Evolutionary conservation across 176 grass and related monocot genomes (phyloP), one percentile per base, ranked within the genome.

Genomic region (Carex scoparia): DNA sequence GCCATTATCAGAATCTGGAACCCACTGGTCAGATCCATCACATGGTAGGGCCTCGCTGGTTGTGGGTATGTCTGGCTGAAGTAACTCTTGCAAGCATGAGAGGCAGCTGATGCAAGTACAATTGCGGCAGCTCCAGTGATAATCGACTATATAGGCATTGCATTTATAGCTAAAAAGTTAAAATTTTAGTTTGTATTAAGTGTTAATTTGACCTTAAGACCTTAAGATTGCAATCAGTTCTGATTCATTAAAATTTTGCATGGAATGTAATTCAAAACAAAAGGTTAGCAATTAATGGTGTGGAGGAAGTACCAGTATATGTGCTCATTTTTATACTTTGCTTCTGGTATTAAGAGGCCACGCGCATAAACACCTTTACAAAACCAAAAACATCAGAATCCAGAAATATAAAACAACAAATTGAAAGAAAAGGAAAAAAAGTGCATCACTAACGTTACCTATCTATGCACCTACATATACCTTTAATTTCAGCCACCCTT

Each of bases 121-220:
- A 59, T 60, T 75, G 6, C 63, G 13, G 10, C 94, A 97, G 86
- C 89, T 97, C 87, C 94, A 71, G 46, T 97, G 94, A 11, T 86
- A 87, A 75, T 97, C 91, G 59, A 94, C 86, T 51, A 97, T 94
- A 56, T 89, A 94, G 87, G 94, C 93, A 74, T 88, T 97, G 82
- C 94, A 97, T 61, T 88, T 92, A 66, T 92, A 31, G 15, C 94
- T 94, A 80, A 79, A 27, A 55, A 7, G 85, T 75, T 55, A 13
- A 86, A 86, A 61, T 67, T 58, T 0, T 71, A 61, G 8, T 33
- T 2, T 9, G 61, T 3, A 86, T 82, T 89, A 79, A 44, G 69
- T 44, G 15, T 14, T 46, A 64, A 56, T 81, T 1, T 31, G 70
- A 54, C 0, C 18, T 60, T n/a, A 60, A 69, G 66, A 38, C 3